Percentiles rank a stretch among this genome's conserved stretches.
Conservation (phyloP, 2,329 filamentous ascomycete species). For the Fusarium liriodendri region DNA sequence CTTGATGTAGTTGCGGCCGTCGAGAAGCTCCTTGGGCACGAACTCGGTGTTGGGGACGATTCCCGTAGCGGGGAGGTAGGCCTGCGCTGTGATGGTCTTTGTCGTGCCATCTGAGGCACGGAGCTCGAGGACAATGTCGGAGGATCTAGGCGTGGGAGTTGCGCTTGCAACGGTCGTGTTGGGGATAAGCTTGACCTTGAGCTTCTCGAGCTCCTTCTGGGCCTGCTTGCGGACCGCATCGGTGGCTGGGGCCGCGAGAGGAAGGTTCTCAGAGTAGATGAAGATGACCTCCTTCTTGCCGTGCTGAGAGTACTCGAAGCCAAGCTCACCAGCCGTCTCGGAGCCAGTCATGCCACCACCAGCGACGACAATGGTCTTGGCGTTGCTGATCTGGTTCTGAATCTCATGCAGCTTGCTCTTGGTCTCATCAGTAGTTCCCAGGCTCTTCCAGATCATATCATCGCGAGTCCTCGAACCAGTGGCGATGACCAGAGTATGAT, state of each 20-base stretch:
- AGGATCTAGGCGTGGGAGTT: conserved; percentile 33
- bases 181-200: conserved; percentile 56
- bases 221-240: conserved; percentile 54
- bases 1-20: conserved; percentile 48
- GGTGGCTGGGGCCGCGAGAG: conserved; percentile 49
- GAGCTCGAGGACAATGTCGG: conserved; percentile 50
- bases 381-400: conserved; percentile 53
- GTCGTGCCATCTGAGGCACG: conserved; percentile 47
- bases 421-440: conserved; percentile 56
- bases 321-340: conserved; percentile 65
- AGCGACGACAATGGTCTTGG: conserved; percentile 62
- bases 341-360: conserved; percentile 64
- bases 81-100: conserved; percentile 54
- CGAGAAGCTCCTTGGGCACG: conserved; percentile 51
- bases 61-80: conserved; percentile 62
- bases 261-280: conserved; percentile 52
- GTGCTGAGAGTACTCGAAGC: conserved; percentile 55
- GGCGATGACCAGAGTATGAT: conserved; percentile 66
- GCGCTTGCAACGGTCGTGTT: conserved; percentile 51
- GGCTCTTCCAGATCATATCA: conserved; percentile 62
- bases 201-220: conserved; percentile 54
- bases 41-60: conserved; percentile 58
- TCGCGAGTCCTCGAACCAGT: conserved; percentile 61
- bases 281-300: conserved; percentile 61
- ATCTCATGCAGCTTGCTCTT: conserved; percentile 51